phyloP scores from a whole-genome alignment of 2,329 filamentous ascomycete species.

The Colletotrichum sojae region DNA sequence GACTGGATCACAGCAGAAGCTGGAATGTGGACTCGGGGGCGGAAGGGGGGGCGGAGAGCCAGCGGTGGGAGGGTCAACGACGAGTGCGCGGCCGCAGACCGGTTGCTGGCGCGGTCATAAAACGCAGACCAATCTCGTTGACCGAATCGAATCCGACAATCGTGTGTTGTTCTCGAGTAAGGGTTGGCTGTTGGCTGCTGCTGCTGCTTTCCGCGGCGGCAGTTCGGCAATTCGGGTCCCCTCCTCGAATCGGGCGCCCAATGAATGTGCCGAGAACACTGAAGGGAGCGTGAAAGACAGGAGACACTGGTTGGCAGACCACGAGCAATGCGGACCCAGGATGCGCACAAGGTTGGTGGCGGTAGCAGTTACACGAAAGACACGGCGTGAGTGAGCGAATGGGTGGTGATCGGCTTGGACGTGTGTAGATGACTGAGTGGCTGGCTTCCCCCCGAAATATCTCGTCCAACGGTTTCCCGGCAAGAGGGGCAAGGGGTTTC shows the following conservation, averaged over 20 bases:
- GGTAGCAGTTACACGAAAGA: conserved; percentile 32
- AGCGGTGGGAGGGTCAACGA: conserved; percentile 33
- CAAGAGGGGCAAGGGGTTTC: conserved; percentile 27
- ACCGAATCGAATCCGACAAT: conserved; percentile 8
- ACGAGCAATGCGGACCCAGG: conserved; percentile 37
- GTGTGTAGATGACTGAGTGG: conserved; percentile 12
- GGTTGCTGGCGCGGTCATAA: conserved; percentile 26
- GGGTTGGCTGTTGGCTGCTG: background rate
- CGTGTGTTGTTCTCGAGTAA: conserved; percentile 11
- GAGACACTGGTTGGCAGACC: conserved; percentile 7
- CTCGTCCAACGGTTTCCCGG: conserved; percentile 34
- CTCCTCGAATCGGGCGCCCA: conserved; percentile 19
- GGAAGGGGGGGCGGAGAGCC: background rate
- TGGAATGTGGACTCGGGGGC: conserved; percentile 36
- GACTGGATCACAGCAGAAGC: conserved; percentile 10
- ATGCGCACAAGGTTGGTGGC: conserved; percentile 39
- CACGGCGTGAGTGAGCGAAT: conserved; percentile 9
- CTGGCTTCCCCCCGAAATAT: conserved; percentile 33
- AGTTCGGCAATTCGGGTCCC: conserved; percentile 24
- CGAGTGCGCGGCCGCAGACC: conserved; percentile 21
- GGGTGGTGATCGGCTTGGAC: conserved; percentile 4
- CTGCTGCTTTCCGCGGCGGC: conserved; percentile 1
- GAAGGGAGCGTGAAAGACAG: conserved; percentile 25
- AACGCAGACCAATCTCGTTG: conserved; percentile 33
- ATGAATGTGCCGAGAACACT: conserved; percentile 22